Conservation (phyloP, 139 green algal species). For the Trebouxia sp. region DNA sequence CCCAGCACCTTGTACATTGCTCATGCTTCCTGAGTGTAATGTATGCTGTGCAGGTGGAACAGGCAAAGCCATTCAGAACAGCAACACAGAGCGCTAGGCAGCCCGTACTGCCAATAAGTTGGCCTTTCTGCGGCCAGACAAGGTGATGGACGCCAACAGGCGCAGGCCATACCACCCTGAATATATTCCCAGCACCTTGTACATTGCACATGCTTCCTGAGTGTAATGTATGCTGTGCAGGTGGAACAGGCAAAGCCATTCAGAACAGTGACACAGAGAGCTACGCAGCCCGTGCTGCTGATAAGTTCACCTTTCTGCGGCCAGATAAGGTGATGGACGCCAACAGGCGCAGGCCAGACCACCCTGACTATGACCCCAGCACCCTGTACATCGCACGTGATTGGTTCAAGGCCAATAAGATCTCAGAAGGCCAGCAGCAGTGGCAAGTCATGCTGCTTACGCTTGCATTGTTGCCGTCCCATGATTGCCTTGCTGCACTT, state of each 20-base stretch:
- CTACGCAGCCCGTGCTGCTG: conserved; percentile 49
- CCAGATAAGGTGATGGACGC: conserved; percentile 54
- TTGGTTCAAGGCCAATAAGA: conserved; percentile 76
- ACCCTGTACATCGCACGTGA: conserved; percentile 80
- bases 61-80: neutral
- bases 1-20: too few species aligned
- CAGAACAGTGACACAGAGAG: conserved; percentile 44
- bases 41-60: too few species aligned
- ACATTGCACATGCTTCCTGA: conserved; percentile 73
- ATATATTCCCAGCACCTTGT: conserved; percentile 81
- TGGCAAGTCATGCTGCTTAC: conserved; percentile 35
- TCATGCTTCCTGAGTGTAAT: too few species aligned
- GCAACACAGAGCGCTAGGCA: conserved; percentile 59
- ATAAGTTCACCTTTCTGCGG: conserved; percentile 76
- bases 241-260: neutral
- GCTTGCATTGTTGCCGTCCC: neutral
- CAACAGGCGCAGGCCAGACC: conserved; percentile 48
- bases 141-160: conserved; percentile 43
- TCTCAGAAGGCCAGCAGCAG: conserved; percentile 88
- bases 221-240: neutral
- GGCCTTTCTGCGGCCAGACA: conserved; percentile 71
- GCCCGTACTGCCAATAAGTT: conserved; percentile 55
- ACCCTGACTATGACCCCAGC: conserved; percentile 76
- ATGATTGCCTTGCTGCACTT: neutral
- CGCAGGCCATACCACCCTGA: conserved; percentile 63